Evolutionary conservation across 352 stramenopile species (phyloP).

Genomic region (Stramenopiles sp.): DNA sequence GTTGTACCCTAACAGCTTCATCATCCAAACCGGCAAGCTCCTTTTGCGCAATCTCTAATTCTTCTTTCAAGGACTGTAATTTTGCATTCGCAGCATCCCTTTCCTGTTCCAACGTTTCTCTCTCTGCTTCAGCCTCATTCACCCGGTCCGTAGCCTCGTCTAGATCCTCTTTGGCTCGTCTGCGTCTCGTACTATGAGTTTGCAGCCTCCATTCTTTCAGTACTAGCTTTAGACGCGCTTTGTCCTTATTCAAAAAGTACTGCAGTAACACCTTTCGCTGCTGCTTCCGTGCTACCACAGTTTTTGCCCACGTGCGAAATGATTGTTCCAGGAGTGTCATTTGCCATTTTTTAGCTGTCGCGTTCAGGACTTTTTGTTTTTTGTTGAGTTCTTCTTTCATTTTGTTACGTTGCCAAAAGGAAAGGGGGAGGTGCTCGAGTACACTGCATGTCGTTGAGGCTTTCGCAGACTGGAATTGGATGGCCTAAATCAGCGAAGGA

Average conservation of each 20-base stretch:
- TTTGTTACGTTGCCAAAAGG: not conserved
- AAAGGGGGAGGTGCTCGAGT: not conserved
- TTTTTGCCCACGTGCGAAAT: slow-evolving; percentile 6
- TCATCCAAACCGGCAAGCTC: not conserved
- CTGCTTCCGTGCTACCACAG: not conserved
- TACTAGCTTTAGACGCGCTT: not conserved
- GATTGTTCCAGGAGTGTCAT: slow-evolving; percentile 1
- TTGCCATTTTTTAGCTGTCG: slow-evolving; percentile 4
- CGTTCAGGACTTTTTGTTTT: slow-evolving; percentile 7
- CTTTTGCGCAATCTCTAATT: not conserved
- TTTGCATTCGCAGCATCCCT: not conserved
- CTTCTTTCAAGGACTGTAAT: not conserved
- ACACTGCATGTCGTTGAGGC: no score
- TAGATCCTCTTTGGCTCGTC: not conserved
- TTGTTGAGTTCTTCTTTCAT: slow-evolving; percentile 10
- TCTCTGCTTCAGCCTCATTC: not conserved
- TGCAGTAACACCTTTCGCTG: not conserved
- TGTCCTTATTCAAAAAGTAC: slow-evolving; percentile 8
- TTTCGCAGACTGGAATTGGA: no score
- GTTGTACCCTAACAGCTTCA: not conserved
- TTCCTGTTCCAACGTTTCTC: not conserved
- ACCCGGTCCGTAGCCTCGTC: not conserved
- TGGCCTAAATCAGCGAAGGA: no score
- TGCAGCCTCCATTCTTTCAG: not conserved
- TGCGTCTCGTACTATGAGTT: not conserved